A percentile compares a stretch with the other conserved stretches of the same genome.
These are phyloP conservation scores for Bothriochloa decipiens DNA, from an alignment of 176 grass and related monocot species.

Conservation along the genomic window DNA sequence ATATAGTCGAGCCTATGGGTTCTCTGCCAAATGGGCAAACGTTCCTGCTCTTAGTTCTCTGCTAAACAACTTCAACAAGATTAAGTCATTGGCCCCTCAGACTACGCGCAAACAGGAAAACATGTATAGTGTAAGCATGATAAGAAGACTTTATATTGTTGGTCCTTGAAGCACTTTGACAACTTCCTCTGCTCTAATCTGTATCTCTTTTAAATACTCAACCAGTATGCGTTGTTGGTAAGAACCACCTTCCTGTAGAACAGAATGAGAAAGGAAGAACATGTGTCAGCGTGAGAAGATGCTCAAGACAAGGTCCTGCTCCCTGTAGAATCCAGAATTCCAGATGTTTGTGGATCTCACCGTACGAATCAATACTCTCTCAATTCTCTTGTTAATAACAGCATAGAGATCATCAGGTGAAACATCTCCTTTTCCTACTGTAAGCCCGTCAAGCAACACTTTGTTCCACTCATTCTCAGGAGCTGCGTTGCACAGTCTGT, in stretches of 20 bases:
- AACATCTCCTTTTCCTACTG: slow-evolving; percentile 78
- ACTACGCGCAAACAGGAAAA: not conserved
- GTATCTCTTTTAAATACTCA: no score
- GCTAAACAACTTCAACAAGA: no score
- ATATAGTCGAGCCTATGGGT: no score
- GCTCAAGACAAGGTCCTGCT: not conserved
- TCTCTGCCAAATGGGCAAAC: no score
- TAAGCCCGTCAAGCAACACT: slow-evolving; percentile 76
- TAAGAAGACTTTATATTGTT: slow-evolving; percentile 28
- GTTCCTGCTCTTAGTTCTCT: no score
- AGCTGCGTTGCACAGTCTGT: slow-evolving; percentile 50
- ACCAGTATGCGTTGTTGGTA: no score
- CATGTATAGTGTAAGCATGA: not conserved
- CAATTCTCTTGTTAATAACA: slow-evolving; percentile 83
- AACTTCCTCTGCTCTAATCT: no score
- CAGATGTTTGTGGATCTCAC: slow-evolving; percentile 57
- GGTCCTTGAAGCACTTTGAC: slow-evolving; percentile 74
- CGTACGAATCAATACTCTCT: slow-evolving; percentile 87
- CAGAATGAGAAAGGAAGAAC: not conserved
- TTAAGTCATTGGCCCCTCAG: not conserved
- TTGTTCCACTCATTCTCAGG: slow-evolving; percentile 78
- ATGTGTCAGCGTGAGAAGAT: not conserved
- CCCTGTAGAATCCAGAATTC: slow-evolving; percentile 23
- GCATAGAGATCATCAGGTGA: slow-evolving; percentile 75
- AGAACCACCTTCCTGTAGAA: no score